phyloP scores from a whole-genome alignment of 176 grass and related monocot genomes.

The Typha latifolia region DNA sequence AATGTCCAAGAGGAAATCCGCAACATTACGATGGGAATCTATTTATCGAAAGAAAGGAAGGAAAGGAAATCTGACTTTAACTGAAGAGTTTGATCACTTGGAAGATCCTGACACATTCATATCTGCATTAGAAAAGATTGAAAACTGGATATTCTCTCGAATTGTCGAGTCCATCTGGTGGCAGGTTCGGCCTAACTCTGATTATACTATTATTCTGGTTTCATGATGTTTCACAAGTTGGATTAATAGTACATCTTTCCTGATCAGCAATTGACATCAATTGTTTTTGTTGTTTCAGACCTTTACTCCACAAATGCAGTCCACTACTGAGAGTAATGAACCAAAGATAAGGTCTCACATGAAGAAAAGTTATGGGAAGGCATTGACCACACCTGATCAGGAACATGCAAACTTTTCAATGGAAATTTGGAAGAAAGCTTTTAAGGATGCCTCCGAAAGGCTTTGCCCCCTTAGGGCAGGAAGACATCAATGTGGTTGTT shows the following conservation, averaged over 20 bases:
- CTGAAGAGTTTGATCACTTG: conserved; percentile 72
- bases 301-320: conserved; percentile 90
- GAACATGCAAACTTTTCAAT: conserved; percentile 62
- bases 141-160: conserved; percentile 87
- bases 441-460: conserved; percentile 75
- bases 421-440: conserved; percentile 93
- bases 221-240: not conserved
- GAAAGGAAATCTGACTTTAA: conserved; percentile 35
- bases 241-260: not conserved
- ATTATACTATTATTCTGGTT: not conserved
- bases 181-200: conserved; percentile 43
- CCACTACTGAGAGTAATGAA: conserved; percentile 31
- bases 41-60: conserved; percentile 73
- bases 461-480: conserved; percentile 72
- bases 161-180: conserved; percentile 93
- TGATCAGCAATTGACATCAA: not conserved
- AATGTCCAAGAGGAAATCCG: conserved; percentile 44
- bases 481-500: conserved; percentile 91
- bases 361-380: conserved; percentile 57
- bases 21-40: conserved; percentile 71
- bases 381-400: conserved; percentile 41
- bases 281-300: conserved; percentile 37
- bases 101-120: conserved; percentile 74
- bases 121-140: conserved; percentile 76
- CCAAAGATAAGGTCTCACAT: conserved; percentile 27